These are phyloP conservation scores for Physaria fendleri DNA, from an alignment of 345 rosid genomes.

Conservation along the genomic window DNA sequence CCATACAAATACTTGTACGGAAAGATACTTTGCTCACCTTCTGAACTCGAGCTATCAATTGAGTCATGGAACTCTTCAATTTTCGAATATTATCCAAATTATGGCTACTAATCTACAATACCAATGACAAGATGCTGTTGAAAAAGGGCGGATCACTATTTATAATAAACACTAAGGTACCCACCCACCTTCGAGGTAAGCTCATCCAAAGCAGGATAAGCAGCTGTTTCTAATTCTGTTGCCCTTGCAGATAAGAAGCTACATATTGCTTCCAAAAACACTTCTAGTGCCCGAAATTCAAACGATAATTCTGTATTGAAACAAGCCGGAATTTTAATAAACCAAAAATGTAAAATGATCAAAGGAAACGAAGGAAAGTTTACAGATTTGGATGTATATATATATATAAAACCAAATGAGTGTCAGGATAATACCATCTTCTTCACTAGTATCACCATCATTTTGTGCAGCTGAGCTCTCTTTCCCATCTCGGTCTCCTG, in stretches of 20 bases:
- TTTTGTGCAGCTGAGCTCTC: conserved; percentile 39
- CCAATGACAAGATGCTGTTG: not conserved
- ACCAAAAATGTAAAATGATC: not conserved
- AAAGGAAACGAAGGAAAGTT: not conserved
- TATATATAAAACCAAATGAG: not conserved
- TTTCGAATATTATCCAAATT: conserved; percentile 94
- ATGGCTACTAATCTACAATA: conserved; percentile 82
- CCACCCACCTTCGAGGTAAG: conserved; percentile 90
- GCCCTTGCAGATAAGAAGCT: conserved; percentile 90
- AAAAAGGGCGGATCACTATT: not conserved
- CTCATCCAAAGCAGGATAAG: conserved; percentile 96
- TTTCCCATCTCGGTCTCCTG: conserved; percentile 35
- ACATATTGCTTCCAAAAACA: conserved; percentile 92
- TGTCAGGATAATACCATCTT: conserved; percentile 57
- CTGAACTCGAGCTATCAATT: conserved; percentile 90
- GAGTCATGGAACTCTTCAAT: conserved; percentile 94
- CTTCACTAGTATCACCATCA: conserved; percentile 74
- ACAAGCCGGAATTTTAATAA: conserved; percentile 8
- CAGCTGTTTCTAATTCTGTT: conserved; percentile 76
- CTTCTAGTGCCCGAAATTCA: conserved; percentile 87
- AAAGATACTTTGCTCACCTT: conserved; percentile 43
- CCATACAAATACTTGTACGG: not conserved
- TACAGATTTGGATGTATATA: not conserved
- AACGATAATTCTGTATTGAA: conserved; percentile 64
- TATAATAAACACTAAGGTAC: not conserved